Conservation (phyloP, 1,284 basidiomycete species). For the Boletellus sp. region DNA sequence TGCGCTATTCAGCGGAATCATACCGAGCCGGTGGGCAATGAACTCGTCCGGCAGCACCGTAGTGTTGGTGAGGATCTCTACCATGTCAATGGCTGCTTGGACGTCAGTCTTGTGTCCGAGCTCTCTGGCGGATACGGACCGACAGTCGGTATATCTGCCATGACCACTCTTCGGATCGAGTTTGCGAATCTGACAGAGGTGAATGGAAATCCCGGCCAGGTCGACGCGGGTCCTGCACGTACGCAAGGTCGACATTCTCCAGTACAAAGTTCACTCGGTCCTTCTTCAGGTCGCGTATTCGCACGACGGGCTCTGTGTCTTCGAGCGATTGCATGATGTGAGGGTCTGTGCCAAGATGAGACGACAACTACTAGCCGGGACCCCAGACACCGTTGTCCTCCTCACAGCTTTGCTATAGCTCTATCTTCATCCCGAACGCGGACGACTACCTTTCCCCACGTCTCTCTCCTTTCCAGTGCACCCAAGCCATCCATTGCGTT, state of each 20-base stretch:
- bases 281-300: slow-evolving; percentile 75
- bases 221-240: slow-evolving; percentile 26
- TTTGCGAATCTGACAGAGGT: slow-evolving; percentile 66
- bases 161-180: slow-evolving; percentile 84
- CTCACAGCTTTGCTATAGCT: slow-evolving; percentile 33
- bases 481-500: slow-evolving; percentile 62
- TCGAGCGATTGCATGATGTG: slow-evolving; percentile 36
- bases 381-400: slow-evolving; percentile 26
- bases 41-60: slow-evolving; percentile 96
- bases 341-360: neutral
- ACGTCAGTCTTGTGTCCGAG: slow-evolving; percentile 3
- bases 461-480: slow-evolving; percentile 75
- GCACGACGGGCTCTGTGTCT: slow-evolving; percentile 61
- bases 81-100: slow-evolving; percentile 89
- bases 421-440: slow-evolving; percentile 50
- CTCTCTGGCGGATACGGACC: slow-evolving; percentile 50
- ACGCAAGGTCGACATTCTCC: slow-evolving; percentile 92
- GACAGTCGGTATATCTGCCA: slow-evolving; percentile 93
- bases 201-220: slow-evolving; percentile 7
- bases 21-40: slow-evolving; percentile 92
- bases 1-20: slow-evolving; percentile 86
- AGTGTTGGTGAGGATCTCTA: slow-evolving; percentile 90
- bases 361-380: slow-evolving; percentile 5
- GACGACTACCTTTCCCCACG: slow-evolving; percentile 90
- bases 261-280: slow-evolving; percentile 86